phyloP scores from a whole-genome alignment of 345 rosid species.

The Moringa oleifera region DNA sequence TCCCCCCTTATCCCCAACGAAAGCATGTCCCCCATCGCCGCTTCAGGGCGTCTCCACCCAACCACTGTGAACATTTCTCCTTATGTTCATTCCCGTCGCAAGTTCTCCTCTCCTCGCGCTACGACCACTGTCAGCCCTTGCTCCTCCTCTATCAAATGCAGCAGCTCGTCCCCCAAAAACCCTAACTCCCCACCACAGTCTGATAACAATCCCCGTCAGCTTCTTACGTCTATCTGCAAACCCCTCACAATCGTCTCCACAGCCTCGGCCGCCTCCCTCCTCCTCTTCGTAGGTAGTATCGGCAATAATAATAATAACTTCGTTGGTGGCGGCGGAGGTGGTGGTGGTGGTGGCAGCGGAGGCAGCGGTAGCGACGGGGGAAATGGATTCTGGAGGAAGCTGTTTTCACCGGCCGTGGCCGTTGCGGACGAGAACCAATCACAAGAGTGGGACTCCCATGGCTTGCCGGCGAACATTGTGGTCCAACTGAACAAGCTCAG shows the following conservation, averaged over 20 bases:
- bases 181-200: constrained; percentile 9
- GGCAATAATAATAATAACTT: constrained; percentile 34
- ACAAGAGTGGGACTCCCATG: constrained; percentile 86
- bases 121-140: too few relatives aligned
- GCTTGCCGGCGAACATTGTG: constrained; percentile 76
- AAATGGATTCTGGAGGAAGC: constrained; percentile 46
- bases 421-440: constrained; percentile 72
- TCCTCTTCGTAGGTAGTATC: constrained; percentile 29
- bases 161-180: constrained; percentile 17
- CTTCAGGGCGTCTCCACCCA: constrained; percentile 34
- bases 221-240: constrained; percentile 36
- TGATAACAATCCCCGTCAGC: constrained; percentile 15
- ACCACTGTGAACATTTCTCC: constrained; percentile 14
- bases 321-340: constrained; percentile 44
- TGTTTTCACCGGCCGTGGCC: constrained; percentile 50
- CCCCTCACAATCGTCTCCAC: constrained; percentile 40
- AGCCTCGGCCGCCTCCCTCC: constrained; percentile 44
- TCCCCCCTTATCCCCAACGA: neutral
- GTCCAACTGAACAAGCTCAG: constrained; percentile 83
- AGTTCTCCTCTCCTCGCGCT: constrained; percentile 23
- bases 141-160: constrained; percentile 31
- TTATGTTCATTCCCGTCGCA: constrained; percentile 14
- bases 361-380: constrained; percentile 42
- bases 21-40: constrained; percentile 42
- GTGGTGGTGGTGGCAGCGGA: constrained; percentile 46